Evolutionary conservation across 2,329 filamentous ascomycete genomes (phyloP), one percentile per base, ranked within the genome.

Genomic region (Ophiostoma triangulosporum): DNA sequence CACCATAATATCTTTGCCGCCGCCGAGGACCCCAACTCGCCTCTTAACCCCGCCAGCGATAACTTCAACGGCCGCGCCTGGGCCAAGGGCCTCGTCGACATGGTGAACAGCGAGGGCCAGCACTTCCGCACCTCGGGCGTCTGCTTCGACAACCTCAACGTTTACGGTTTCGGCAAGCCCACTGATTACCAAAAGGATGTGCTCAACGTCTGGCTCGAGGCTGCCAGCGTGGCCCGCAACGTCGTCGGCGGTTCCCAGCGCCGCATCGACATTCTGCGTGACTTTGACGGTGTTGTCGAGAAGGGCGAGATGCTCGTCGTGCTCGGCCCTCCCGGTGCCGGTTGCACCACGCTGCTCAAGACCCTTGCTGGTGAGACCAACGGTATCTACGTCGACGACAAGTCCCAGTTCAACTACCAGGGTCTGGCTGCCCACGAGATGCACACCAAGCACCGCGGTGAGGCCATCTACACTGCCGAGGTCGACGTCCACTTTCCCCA

Each of bases 401-500:
- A 72, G 11, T 83, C 85, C 0, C 80, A 86, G 57, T 80, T 95
- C 64, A 91, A 94, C 69, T 95, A 94, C 63, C 84, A 93, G 65
- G 84, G 83, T 60, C 75, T 88, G 62, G 71, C 78, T 3, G 76
- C 86, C 54, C 69, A 86, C 62, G 78, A 88, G 63, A 91, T 93
- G 85, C 80, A 86, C 68, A 79, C 78, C 11, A 73, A 78, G 57
- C 89, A 91, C 69, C 82, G 86, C 27, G 88, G 88, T 59, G 88
- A 94, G 68, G 86, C 86, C 57, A 90, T 93, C 64, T 93, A 93
- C 69, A 90, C 85, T 0, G 86, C 86, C 56, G 87, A 91, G 65
- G 83, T 87, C 33, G 88, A 94, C 64, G 82, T 86, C 3, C 86
- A 90, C 67, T 90, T 90, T 63, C 84, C 86, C 14, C 78, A 82